Base-by-base conservation (phyloP, 2,329 filamentous ascomycete genomes). In the Fusarium proliferatum region DNA sequence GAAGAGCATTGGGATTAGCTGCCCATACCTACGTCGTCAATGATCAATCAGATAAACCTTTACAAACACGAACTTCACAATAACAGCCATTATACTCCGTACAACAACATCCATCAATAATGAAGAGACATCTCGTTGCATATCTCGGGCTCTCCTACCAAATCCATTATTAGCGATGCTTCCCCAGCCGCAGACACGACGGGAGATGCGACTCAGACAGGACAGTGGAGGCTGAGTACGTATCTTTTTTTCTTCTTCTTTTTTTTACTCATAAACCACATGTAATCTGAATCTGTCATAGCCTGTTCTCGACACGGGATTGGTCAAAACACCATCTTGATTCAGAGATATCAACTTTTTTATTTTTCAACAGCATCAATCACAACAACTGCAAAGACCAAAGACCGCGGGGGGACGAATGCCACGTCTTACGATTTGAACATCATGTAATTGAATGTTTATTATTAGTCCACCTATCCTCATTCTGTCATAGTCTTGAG, bases 221-320 rank as follows among this genome's bases (percentile, higher is more conserved):
- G 7, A 12, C 23, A 39, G 34, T 39, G 34, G 51, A 53, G 51
- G 34, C 13, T 33, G 53, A 61, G 71, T 74, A 77, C 70, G 70
- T 66, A 68, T 55, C 61, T 36, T 53, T 48, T 30, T 19, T 48
- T 26, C 45, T 19, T 26, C 23, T 23, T 23, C 23, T 23, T 26
- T 26, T 26, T 5, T 48, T 23, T 48, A 33, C 34, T 43, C 21
- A 48, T 52, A 59, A 73, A 74, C 45, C 59, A 71, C 39, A 39
- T 75, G 75, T 77, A 76, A 77, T 76, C 72, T 49, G 34, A 69
- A 75, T 76, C 67, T 77, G 75, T 77, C 75, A 77, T 76, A 72
- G 39, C 46, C 52, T 56, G 61, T 45, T 64, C 51, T 56, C 52
- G 48, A 33, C 23, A 60, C 34, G 34, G 48, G 62, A 77, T 77